phyloP scores from a whole-genome alignment of 768 basidiomycete genomes.

The Amylocystis lapponica region DNA sequence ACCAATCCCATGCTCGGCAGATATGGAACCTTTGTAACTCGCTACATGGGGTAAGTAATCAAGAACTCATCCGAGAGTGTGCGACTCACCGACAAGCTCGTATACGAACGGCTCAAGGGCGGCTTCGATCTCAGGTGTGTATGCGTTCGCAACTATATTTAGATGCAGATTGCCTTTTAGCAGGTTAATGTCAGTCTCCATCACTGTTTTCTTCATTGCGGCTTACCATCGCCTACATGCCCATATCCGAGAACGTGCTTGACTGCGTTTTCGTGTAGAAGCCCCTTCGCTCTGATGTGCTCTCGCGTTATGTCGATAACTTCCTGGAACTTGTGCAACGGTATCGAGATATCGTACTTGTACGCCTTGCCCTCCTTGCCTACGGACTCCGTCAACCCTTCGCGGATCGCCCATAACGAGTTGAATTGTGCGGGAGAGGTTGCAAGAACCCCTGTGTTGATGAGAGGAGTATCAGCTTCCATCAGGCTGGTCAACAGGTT shows the following conservation, averaged over 20 bases:
- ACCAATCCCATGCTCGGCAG: slow-evolving; percentile 97
- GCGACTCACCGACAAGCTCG: slow-evolving; percentile 74
- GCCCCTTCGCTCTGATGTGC: slow-evolving; percentile 60
- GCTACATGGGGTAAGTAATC: slow-evolving; percentile 34
- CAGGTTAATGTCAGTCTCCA: background rate
- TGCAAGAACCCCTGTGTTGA: slow-evolving; percentile 87
- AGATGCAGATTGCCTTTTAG: slow-evolving; percentile 83
- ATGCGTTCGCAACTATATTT: slow-evolving; percentile 81
- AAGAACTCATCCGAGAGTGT: background rate
- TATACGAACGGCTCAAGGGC: slow-evolving; percentile 95
- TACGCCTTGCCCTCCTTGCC: slow-evolving; percentile 93
- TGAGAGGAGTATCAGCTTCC: slow-evolving; percentile 64
- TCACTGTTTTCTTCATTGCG: background rate
- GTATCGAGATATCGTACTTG: slow-evolving; percentile 95
- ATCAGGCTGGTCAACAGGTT: slow-evolving; percentile 73
- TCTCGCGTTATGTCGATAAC: slow-evolving; percentile 80
- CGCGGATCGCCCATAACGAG: slow-evolving; percentile 87
- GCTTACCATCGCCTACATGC: slow-evolving; percentile 91
- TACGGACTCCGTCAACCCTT: slow-evolving; percentile 87
- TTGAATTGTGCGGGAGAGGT: slow-evolving; percentile 88
- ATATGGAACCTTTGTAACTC: slow-evolving; percentile 82
- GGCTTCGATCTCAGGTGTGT: slow-evolving; percentile 75
- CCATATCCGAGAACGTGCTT: slow-evolving; percentile 90
- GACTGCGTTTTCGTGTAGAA: slow-evolving; percentile 68
- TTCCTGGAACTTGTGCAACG: slow-evolving; percentile 77